Percentiles rank a stretch among this genome's conserved stretches.
Evolutionary conservation across 176 grass and related monocot genomes (phyloP).

Genomic region (Aechmea fasciata): DNA sequence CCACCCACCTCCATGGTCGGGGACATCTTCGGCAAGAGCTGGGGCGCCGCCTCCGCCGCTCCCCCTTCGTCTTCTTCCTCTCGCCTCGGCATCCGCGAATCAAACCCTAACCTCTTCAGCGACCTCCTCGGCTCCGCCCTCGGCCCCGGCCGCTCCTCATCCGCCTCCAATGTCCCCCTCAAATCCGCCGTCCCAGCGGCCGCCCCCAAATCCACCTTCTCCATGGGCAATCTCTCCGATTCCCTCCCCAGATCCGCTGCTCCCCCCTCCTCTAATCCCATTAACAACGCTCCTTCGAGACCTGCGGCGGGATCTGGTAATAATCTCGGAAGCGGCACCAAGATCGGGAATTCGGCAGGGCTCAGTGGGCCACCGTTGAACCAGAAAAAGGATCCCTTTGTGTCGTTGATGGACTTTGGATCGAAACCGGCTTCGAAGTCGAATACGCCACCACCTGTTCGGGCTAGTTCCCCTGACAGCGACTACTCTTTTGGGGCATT

Average conservation of each 20-base stretch:
- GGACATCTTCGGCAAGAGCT: conserved; percentile 86
- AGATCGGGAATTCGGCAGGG: conserved; percentile 6
- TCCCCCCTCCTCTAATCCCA: conserved; percentile 3
- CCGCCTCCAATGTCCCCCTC: conserved; percentile 45
- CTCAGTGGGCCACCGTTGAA: conserved; percentile 27
- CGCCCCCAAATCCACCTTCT: conserved; percentile 36
- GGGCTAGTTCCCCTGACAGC: conserved; percentile 17
- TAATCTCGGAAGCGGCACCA: conserved; percentile 8
- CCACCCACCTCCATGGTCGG: conserved; percentile 73
- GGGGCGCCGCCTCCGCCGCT: conserved; percentile 52
- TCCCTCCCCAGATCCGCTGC: conserved; percentile 54
- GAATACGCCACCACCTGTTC: conserved; percentile 16
- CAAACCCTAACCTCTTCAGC: conserved; percentile 72
- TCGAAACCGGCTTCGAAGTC: conserved; percentile 33
- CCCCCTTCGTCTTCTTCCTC: conserved; percentile 27
- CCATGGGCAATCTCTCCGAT: conserved; percentile 65
- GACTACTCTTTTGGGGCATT: conserved; percentile 52
- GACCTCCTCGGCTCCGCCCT: conserved; percentile 83
- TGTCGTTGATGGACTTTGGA: conserved; percentile 59
- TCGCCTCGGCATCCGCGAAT: conserved; percentile 51
- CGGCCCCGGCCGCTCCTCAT: conserved; percentile 33
- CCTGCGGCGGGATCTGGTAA: conserved; percentile 28
- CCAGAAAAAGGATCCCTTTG: conserved; percentile 77
- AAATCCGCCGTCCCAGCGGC: conserved; percentile 44
- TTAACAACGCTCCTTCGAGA: conserved; percentile 24